Evolutionary conservation across 2,329 filamentous ascomycete genomes (phyloP).

Genomic region (Bipolaris bicolor): DNA sequence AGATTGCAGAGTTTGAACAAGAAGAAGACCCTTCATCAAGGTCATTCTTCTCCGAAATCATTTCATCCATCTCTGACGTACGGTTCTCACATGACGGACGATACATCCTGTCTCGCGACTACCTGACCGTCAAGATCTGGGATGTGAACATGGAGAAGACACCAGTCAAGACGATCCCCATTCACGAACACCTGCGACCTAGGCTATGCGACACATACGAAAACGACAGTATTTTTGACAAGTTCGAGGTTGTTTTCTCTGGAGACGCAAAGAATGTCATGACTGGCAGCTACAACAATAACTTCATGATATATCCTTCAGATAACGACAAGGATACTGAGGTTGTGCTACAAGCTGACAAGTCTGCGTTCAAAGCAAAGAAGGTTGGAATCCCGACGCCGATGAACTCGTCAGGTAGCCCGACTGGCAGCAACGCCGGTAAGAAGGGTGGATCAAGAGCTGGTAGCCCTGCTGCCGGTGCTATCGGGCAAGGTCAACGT

Average conservation of each 20-base stretch:
- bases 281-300: slow-evolving; percentile 99
- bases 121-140: slow-evolving; percentile 99
- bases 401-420: slow-evolving; percentile 82
- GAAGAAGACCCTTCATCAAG: slow-evolving; percentile 96
- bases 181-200: slow-evolving; percentile 94
- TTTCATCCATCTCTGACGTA: slow-evolving; percentile 98
- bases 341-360: slow-evolving; percentile 96
- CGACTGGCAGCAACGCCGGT: slow-evolving; percentile 68
- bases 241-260: slow-evolving; percentile 99
- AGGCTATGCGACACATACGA: slow-evolving; percentile 97
- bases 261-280: slow-evolving; percentile 98
- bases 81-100: slow-evolving; percentile 95
- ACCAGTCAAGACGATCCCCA: slow-evolving; percentile 97
- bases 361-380: slow-evolving; percentile 99
- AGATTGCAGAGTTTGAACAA: slow-evolving; percentile 85
- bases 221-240: slow-evolving; percentile 99
- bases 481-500: slow-evolving; percentile 78
- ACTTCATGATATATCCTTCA: slow-evolving; percentile 99
- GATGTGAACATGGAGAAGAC: slow-evolving; percentile 99
- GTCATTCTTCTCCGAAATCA: slow-evolving; percentile 99
- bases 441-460: slow-evolving; percentile 91
- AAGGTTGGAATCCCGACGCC: slow-evolving; percentile 98
- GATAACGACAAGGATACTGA: slow-evolving; percentile 96
- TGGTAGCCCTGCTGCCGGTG: slow-evolving; percentile 78
- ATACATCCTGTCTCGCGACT: slow-evolving; percentile 97